Base-by-base conservation (phyloP, 2,329 filamentous ascomycete genomes). In the Lasiodiplodia citricola region DNA sequence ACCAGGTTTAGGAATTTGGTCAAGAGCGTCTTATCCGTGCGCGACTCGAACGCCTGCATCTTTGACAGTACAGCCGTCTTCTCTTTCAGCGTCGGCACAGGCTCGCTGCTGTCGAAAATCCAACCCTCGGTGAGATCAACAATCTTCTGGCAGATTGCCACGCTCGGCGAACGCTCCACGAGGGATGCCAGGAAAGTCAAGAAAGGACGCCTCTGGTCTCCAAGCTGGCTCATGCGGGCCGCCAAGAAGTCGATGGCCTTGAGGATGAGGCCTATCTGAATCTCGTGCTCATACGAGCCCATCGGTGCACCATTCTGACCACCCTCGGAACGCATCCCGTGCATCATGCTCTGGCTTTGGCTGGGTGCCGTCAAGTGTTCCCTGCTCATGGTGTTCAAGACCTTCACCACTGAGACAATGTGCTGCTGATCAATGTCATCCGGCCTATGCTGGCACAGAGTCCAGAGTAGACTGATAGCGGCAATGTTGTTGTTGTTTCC, bases 21-120 rank as follows among this genome's bases (percentile, higher is more conserved):
- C 68, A 99, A 85, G 82, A 99, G 90, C 0, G 91, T 93, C 38
- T 90, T 88, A 76, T 98, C 95, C 35, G 87, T 83, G 50, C 96
- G 88, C 68, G 92, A 89, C 80, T 99, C 96, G 73, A 99, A 99
- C 0, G 94, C 90, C 18, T 98, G 84, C 96, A 99, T 99, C 82
- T 99, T 99, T 75, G 97, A 94, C n/a, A 99, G 83, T 1, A 99
- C 96, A 1, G 96, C 96, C 0, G 95, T 98, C 84, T 99, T 99
- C 81, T 99, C 96, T 80, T 99, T 99, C 1, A 99, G 86, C 0
- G 96, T 99, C 0, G 96, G 96, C 87, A 96, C 97, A 2, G 94
- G 96, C 71, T 97, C 96, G 69, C 93, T 94, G 0, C 93, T 96
- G 72, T 93, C 89, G 84, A 99, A 99, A 6, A 99, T 92, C 96